phyloP scores from a whole-genome alignment of 345 rosid genomes.

The Citrus unshiu region DNA sequence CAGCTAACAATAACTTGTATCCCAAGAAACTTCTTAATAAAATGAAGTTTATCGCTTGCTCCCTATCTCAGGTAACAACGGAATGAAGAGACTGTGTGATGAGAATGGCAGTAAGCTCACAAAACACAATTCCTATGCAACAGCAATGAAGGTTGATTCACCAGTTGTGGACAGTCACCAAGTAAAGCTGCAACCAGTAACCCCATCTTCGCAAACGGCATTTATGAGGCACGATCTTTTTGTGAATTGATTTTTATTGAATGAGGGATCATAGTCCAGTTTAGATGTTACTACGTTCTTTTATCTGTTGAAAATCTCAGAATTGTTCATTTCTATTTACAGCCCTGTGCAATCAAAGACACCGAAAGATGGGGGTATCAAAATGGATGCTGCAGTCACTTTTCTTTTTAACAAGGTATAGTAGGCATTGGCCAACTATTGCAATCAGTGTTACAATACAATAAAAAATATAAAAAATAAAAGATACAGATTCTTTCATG shows the following conservation, averaged over 20 bases:
- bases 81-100: conserved; percentile 50
- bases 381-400: conserved; percentile 83
- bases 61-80: conserved; percentile 64
- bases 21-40: not conserved
- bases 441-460: not conserved
- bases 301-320: not conserved
- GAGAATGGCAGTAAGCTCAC: conserved; percentile 71
- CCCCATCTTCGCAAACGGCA: conserved; percentile 69
- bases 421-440: not conserved
- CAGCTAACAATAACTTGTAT: not conserved
- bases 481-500: not conserved
- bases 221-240: conserved; percentile 54
- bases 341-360: conserved; percentile 94
- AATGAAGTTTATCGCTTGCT: not conserved
- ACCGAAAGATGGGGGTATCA: conserved; percentile 81
- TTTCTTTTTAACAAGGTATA: conserved; percentile 76
- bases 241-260: not conserved
- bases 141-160: conserved; percentile 66
- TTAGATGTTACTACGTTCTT: not conserved
- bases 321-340: conserved; percentile 12
- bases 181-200: not conserved
- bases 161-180: conserved; percentile 31
- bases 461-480: too few relatives aligned
- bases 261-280: not conserved
- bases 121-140: conserved; percentile 63